These are phyloP conservation scores for Dactylis glomerata DNA, from an alignment of 176 grass and related monocot species.

Conservation along the genomic window DNA sequence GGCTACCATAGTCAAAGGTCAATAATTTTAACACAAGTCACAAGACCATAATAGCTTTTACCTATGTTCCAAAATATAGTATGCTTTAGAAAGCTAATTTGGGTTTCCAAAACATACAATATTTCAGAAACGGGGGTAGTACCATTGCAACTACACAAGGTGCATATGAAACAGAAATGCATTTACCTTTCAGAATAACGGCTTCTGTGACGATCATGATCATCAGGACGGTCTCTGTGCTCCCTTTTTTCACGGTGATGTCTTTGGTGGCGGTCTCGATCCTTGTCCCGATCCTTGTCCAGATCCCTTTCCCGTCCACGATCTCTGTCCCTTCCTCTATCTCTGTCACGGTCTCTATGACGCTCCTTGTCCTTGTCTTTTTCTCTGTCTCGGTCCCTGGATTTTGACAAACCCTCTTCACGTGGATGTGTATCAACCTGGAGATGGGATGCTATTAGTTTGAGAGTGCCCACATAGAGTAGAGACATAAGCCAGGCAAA, in stretches of 20 bases:
- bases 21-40: not conserved
- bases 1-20: not conserved
- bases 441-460: constrained; percentile 18
- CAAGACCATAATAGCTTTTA: not conserved
- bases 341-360: constrained; percentile 61
- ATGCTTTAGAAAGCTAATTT: too few relatives aligned
- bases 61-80: too few relatives aligned
- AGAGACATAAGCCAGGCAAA: not conserved
- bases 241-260: constrained; percentile 40
- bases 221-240: constrained; percentile 63
- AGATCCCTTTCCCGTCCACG: constrained; percentile 27
- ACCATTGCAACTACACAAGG: not conserved
- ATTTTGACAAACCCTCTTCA: constrained; percentile 70
- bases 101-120: too few relatives aligned
- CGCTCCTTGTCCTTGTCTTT: constrained; percentile 68
- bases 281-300: constrained; percentile 34
- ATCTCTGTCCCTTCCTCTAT: constrained; percentile 44
- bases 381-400: constrained; percentile 65
- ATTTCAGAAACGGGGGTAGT: too few relatives aligned
- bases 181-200: constrained; percentile 50
- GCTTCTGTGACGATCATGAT: constrained; percentile 56
- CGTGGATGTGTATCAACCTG: constrained; percentile 42
- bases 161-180: not conserved
- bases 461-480: not conserved
- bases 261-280: constrained; percentile 32